phyloP scores from a whole-genome alignment of 179 eudicot species.

The Beta macrorhiza region DNA sequence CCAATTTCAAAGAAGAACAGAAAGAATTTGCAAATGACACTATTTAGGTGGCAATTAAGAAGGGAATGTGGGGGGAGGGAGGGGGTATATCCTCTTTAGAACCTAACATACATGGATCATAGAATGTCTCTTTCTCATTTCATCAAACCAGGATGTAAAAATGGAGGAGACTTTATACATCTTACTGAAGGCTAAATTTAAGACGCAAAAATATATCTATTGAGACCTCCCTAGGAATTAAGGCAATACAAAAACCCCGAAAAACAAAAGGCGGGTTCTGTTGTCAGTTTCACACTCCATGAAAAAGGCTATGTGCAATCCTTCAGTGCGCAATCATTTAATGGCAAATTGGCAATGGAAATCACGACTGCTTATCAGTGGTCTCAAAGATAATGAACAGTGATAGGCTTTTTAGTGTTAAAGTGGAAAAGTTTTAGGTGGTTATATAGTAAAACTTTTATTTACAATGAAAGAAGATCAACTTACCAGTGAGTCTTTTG shows the following conservation, averaged over 20 bases:
- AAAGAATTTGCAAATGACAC: not conserved
- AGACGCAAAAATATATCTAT: not conserved
- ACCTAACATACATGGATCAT: not conserved
- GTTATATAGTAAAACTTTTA: not conserved
- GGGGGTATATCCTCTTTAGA: not conserved
- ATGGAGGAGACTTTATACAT: too few relatives aligned
- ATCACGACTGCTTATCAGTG: not conserved
- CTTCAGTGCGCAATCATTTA: not conserved
- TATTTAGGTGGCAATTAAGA: not conserved
- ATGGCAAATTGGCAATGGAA: not conserved
- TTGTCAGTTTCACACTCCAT: not conserved
- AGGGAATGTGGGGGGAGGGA: not conserved
- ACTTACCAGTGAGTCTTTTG: constrained; percentile 81
- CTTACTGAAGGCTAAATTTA: not conserved
- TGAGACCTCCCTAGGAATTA: not conserved
- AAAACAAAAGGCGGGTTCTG: not conserved
- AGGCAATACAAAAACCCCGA: not conserved
- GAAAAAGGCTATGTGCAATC: not conserved
- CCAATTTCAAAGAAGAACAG: not conserved
- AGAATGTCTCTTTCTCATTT: not conserved
- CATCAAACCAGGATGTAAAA: not conserved
- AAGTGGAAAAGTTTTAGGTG: not conserved
- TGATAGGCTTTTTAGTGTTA: not conserved
- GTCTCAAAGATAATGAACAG: not conserved
- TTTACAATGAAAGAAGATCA: not conserved